Conservation (phyloP, 192 early-diverging fungal genomes). For the Umbelopsis sp. region DNA sequence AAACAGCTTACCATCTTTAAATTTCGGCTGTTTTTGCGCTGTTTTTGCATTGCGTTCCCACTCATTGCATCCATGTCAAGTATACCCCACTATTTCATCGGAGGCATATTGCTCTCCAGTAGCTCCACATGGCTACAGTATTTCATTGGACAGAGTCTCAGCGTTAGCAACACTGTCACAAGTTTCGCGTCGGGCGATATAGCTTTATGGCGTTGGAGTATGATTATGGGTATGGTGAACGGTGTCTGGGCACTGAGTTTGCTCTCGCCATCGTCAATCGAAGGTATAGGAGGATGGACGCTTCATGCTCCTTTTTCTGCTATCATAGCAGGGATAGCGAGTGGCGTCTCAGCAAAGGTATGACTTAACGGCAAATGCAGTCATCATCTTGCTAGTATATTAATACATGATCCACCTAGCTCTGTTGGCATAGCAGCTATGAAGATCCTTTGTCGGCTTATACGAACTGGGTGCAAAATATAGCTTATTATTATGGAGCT, state of each 20-base stretch:
- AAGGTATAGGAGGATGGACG: slow-evolving; percentile 10
- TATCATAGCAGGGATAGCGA: not conserved
- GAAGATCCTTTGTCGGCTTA: slow-evolving; percentile 3
- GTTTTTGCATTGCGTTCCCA: not conserved
- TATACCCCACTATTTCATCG: slow-evolving; percentile 1
- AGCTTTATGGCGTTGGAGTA: not conserved
- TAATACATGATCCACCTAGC: not conserved
- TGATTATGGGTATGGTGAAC: slow-evolving; percentile 1
- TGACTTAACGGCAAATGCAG: not conserved
- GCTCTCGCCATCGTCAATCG: not conserved
- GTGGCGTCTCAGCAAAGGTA: not conserved
- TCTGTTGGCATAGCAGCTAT: not conserved
- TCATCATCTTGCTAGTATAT: not conserved
- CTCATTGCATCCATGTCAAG: not conserved
- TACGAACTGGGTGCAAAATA: not conserved
- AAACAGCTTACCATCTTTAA: not conserved
- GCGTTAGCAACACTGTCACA: not conserved
- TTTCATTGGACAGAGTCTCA: slow-evolving; percentile 5
- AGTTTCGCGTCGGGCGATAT: slow-evolving; percentile 8
- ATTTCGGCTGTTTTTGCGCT: not conserved
- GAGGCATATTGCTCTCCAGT: not conserved
- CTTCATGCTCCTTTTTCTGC: not conserved
- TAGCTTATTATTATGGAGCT: not conserved
- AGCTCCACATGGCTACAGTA: slow-evolving; percentile 12
- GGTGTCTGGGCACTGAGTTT: not conserved